phyloP scores from a whole-genome alignment of 129 eudicot species.

The carrot (Daucus carota) region DNA sequence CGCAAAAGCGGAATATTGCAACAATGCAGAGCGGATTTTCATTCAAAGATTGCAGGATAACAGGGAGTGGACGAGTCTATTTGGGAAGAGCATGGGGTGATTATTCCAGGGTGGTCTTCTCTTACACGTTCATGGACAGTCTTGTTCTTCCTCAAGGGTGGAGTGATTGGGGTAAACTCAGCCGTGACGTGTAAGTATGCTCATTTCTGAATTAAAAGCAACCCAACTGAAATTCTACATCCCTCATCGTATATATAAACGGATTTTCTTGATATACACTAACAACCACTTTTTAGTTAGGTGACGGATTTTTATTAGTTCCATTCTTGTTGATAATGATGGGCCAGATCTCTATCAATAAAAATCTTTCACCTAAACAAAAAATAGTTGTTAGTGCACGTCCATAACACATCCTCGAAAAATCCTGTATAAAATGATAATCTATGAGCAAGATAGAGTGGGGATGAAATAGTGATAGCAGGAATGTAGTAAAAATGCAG shows the following conservation, averaged over 20 bases:
- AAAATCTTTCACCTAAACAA: no score
- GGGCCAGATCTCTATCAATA: not conserved
- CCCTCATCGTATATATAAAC: no score
- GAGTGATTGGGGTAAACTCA: slow-evolving; percentile 50
- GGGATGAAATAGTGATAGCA: no score
- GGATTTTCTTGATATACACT: no score
- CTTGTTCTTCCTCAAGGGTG: slow-evolving; percentile 51
- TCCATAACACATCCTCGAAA: no score
- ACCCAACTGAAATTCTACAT: not conserved
- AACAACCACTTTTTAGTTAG: no score
- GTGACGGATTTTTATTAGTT: no score
- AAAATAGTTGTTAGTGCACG: no score
- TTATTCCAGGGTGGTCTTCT: slow-evolving; percentile 50
- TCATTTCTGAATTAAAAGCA: not conserved
- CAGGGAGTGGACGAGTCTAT: slow-evolving; percentile 42
- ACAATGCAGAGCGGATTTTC: slow-evolving; percentile 48
- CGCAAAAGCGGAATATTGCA: slow-evolving; percentile 35
- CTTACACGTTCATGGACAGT: slow-evolving; percentile 44
- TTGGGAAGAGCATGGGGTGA: slow-evolving; percentile 68
- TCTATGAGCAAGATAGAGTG: no score
- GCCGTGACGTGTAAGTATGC: slow-evolving; percentile 31
- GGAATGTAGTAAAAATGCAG: slow-evolving; percentile 15
- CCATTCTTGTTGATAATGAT: no score
- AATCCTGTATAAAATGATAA: no score
- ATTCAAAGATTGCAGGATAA: slow-evolving; percentile 37